Conservation (phyloP, 169 alveolate genomes). For the Plasmodium inui region DNA sequence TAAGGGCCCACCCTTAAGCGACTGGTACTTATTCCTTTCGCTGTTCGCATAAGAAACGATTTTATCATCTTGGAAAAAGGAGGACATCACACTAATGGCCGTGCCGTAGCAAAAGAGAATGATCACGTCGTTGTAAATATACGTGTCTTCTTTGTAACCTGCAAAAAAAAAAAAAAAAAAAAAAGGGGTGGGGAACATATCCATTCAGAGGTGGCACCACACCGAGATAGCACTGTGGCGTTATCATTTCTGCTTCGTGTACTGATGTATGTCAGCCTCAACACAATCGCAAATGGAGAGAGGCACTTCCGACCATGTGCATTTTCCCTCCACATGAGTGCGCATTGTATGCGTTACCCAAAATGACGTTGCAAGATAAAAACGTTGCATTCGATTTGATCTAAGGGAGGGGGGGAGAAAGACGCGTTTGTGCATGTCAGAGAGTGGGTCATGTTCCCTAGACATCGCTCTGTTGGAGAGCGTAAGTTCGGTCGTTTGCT, state of each 20-base stretch:
- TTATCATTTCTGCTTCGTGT: neutral
- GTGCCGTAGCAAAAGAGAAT: conserved; percentile 70
- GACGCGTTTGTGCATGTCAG: neutral
- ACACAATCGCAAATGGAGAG: neutral
- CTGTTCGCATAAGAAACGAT: conserved; percentile 20
- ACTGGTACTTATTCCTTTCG: neutral
- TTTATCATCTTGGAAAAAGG: conserved; percentile 51
- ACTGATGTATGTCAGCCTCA: neutral
- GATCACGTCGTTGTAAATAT: conserved; percentile 67
- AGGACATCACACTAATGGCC: conserved; percentile 56
- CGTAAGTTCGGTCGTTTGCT: neutral
- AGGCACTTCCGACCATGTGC: neutral
- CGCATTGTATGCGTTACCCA: conserved; percentile 14
- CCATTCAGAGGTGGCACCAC: neutral
- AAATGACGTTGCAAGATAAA: conserved; percentile 61
- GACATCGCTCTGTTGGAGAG: neutral
- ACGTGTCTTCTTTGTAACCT: conserved; percentile 75
- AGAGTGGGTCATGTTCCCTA: neutral
- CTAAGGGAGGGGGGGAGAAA: conserved; percentile 1
- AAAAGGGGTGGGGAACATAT: neutral
- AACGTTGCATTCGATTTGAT: conserved; percentile 71
- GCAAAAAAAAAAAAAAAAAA: neutral
- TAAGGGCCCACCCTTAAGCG: neutral
- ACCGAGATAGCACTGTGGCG: neutral
- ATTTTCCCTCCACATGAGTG: neutral